Conservation (phyloP, 108 stramenopile genomes). For the Cyclostephanos tholiformis region DNA sequence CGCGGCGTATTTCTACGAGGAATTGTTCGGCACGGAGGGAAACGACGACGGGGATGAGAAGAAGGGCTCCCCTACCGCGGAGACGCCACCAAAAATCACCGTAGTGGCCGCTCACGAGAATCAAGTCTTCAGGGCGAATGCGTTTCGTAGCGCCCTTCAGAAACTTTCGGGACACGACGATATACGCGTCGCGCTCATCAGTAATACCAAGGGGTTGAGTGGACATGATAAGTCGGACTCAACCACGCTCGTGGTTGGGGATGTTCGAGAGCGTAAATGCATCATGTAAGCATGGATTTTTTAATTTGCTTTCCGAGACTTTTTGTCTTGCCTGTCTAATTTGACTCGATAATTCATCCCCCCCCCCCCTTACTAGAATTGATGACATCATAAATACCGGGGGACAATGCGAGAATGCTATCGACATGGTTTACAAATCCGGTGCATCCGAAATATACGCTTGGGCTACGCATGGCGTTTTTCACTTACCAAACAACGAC, state of each 20-base stretch:
- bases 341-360: too few species aligned
- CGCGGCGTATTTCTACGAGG: constrained; percentile 90
- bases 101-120: constrained; percentile 86
- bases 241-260: constrained; percentile 65
- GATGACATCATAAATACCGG: constrained; percentile 91
- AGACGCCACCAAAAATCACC: constrained; percentile 63
- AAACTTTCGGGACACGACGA: constrained; percentile 69
- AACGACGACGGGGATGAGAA: constrained; percentile 15
- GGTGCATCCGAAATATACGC: constrained; percentile 81
- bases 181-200: constrained; percentile 78
- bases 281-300: constrained; percentile 60
- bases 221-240: constrained; percentile 26
- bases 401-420: constrained; percentile 63
- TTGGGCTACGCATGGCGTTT: constrained; percentile 90
- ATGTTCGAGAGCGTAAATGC: constrained; percentile 78
- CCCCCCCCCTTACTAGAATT: constrained; percentile 27
- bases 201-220: constrained; percentile 44
- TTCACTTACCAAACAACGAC: constrained; percentile 53
- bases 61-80: too few species aligned
- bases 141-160: constrained; percentile 78
- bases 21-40: constrained; percentile 49
- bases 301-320: neutral
- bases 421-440: constrained; percentile 57
- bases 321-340: neutral
- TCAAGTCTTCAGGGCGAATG: constrained; percentile 81